Conservation (phyloP, 179 eudicot species). For the Drosera spatulata region DNA sequence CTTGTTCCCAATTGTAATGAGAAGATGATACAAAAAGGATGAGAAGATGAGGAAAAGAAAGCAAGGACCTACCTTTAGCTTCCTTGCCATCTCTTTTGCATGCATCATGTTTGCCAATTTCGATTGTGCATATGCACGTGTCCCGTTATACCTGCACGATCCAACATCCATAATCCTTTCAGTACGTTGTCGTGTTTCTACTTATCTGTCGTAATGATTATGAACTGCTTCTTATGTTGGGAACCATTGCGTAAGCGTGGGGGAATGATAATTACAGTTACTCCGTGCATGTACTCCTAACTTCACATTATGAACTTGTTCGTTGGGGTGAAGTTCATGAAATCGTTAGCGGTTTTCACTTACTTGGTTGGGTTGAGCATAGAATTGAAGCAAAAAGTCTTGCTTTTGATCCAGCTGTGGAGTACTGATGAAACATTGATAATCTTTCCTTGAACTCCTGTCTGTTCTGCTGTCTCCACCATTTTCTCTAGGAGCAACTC, state of each 20-base stretch:
- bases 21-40: background rate
- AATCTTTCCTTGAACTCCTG: slow-evolving; percentile 28
- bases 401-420: slow-evolving; percentile 49
- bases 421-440: slow-evolving; percentile 27
- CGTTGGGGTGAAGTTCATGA: too few species aligned
- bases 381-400: slow-evolving; percentile 39
- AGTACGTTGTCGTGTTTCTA: too few species aligned
- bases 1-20: background rate
- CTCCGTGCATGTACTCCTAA: too few species aligned
- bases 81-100: slow-evolving; percentile 28
- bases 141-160: slow-evolving; percentile 31
- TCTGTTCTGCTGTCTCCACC: slow-evolving; percentile 26
- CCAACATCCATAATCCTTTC: background rate
- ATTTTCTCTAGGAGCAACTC: slow-evolving; percentile 22
- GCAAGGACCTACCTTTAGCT: slow-evolving; percentile 19
- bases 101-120: slow-evolving; percentile 34
- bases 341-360: background rate
- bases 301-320: too few species aligned
- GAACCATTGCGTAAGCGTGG: too few species aligned
- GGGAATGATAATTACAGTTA: too few species aligned
- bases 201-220: too few species aligned
- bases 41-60: background rate
- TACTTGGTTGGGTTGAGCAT: slow-evolving; percentile 57
- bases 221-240: too few species aligned
- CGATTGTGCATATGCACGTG: slow-evolving; percentile 38